Conservation (phyloP, 768 basidiomycete species). For the Dentipellis sp. region DNA sequence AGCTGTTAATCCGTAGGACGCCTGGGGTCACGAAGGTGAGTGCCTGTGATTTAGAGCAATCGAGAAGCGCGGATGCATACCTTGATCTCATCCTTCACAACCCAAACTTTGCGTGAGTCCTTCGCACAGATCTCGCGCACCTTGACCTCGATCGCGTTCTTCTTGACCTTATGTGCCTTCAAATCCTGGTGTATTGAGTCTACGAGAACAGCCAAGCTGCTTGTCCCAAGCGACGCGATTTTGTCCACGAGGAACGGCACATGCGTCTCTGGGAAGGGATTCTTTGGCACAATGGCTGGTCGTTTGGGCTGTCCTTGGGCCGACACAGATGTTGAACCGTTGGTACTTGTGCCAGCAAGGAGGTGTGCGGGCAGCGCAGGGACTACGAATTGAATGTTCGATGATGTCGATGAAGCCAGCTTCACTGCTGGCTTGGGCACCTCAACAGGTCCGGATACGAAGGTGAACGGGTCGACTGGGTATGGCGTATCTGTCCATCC, state of each 20-base stretch:
- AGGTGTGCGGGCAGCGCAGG: constrained; percentile 23
- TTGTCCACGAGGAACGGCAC: constrained; percentile 52
- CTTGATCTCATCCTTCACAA: constrained; percentile 38
- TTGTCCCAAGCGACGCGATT: constrained; percentile 49
- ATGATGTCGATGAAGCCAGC: constrained; percentile 13
- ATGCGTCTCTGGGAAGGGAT: constrained; percentile 60
- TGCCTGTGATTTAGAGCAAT: background rate
- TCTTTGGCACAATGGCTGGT: constrained; percentile 31
- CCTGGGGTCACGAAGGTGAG: background rate
- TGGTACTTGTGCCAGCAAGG: constrained; percentile 4
- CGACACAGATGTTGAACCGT: constrained; percentile 6
- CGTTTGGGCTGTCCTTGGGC: constrained; percentile 17
- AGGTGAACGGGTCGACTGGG: constrained; percentile 74
- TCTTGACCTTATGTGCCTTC: constrained; percentile 63
- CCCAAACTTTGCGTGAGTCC: constrained; percentile 65
- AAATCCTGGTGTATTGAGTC: constrained; percentile 68
- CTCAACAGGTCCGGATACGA: constrained; percentile 42
- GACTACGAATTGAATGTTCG: constrained; percentile 33
- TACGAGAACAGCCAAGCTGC: constrained; percentile 56
- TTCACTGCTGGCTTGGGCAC: constrained; percentile 23
- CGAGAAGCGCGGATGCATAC: constrained; percentile 2
- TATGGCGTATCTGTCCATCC: constrained; percentile 50
- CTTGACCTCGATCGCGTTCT: constrained; percentile 78
- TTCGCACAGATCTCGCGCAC: constrained; percentile 70
- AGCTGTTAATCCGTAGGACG: background rate